These are phyloP conservation scores for Entelexis paramagnoliae DNA, from an alignment of 1,139 yeast genomes.

Conservation along the genomic window DNA sequence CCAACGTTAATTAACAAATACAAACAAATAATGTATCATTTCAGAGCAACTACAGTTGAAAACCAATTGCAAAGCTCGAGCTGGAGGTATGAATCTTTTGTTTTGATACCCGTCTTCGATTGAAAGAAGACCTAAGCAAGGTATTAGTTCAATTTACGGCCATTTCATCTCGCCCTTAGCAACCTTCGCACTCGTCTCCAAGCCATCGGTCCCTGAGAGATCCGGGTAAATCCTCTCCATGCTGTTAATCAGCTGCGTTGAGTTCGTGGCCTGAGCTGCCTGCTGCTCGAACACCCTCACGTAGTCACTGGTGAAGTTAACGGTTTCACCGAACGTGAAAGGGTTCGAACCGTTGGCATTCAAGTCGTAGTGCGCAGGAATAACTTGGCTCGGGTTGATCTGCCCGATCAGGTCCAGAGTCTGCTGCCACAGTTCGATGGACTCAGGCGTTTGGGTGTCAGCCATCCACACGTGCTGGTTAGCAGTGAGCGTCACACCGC, in stretches of 20 bases:
- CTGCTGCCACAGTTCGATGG: not conserved
- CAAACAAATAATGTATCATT: no score
- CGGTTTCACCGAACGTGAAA: not conserved
- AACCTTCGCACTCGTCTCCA: conserved; percentile 1
- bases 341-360: not conserved
- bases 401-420: not conserved
- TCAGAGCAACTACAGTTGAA: no score
- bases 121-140: no score
- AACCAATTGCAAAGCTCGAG: no score
- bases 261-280: not conserved
- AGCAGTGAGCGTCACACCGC: not conserved
- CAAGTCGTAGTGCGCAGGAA: conserved; percentile 2
- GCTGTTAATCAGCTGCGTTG: not conserved
- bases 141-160: no score
- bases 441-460: conserved; percentile 2
- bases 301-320: not conserved
- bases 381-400: not conserved
- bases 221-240: not conserved
- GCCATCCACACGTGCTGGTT: conserved; percentile 7
- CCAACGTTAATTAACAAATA: no score
- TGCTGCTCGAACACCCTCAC: not conserved
- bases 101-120: no score
- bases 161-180: conserved; percentile 2
- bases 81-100: no score
- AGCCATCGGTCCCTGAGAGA: not conserved